phyloP scores from a whole-genome alignment of 2,329 filamentous ascomycete genomes.

The Penicillium sclerotigenum region DNA sequence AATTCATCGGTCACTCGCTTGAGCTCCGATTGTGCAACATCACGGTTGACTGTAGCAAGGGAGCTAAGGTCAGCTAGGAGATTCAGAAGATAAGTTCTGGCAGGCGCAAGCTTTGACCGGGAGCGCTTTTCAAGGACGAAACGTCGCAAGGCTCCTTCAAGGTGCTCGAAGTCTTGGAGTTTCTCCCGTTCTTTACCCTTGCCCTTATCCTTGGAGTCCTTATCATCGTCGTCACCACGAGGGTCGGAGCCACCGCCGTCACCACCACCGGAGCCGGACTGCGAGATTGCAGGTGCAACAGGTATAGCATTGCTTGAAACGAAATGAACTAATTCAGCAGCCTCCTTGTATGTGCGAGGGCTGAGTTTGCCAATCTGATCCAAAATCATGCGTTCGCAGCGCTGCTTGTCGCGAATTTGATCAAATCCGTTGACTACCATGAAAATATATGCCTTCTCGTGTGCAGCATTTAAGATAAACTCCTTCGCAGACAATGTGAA shows the following conservation, averaged over 20 bases:
- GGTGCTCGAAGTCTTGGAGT: constrained; percentile 79
- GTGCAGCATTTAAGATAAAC: constrained; percentile 91
- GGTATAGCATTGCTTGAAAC: constrained; percentile 96
- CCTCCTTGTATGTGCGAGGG: constrained; percentile 88
- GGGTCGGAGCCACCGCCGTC: constrained; percentile 54
- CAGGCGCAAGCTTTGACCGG: constrained; percentile 89
- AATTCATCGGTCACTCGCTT: constrained; percentile 79
- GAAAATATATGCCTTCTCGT: constrained; percentile 98
- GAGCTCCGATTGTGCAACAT: constrained; percentile 81
- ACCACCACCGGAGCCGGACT: constrained; percentile 50
- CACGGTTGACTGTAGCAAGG: constrained; percentile 79
- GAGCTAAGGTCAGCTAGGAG: constrained; percentile 82
- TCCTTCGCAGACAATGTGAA: constrained; percentile 97
- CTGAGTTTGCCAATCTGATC: constrained; percentile 87
- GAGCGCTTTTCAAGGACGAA: constrained; percentile 96
- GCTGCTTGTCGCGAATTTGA: constrained; percentile 83
- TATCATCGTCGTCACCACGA: constrained; percentile 52
- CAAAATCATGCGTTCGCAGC: constrained; percentile 88
- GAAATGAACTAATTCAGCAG: constrained; percentile 90
- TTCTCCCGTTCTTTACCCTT: constrained; percentile 90
- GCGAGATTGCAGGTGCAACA: constrained; percentile 56
- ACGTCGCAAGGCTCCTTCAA: constrained; percentile 82
- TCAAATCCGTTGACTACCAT: constrained; percentile 98
- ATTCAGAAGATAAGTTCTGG: constrained; percentile 92
- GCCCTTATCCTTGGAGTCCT: constrained; percentile 67